Evolutionary conservation across 208 protist genomes (phyloP).

Genomic region (Leishmania mexicana): DNA sequence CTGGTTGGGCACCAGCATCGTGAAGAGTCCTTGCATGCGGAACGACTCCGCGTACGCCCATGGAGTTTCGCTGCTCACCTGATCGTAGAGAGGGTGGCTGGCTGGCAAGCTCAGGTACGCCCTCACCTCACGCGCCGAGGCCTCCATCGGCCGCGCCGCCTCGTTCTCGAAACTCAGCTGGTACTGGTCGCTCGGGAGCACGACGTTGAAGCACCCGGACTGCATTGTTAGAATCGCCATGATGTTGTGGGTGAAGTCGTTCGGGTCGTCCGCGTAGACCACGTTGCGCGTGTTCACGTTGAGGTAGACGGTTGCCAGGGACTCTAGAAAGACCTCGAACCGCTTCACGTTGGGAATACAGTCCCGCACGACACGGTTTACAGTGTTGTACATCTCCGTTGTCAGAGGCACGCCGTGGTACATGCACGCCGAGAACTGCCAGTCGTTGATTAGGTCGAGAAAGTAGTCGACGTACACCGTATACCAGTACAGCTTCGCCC

Average conservation of each 20-base stretch:
- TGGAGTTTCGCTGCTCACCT: constrained; percentile 42
- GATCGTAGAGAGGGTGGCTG: constrained; percentile 66
- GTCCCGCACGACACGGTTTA: constrained; percentile 61
- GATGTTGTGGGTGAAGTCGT: constrained; percentile 65
- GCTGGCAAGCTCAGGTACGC: constrained; percentile 59
- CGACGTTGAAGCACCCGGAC: constrained; percentile 58
- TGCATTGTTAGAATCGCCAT: constrained; percentile 65
- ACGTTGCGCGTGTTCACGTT: constrained; percentile 86
- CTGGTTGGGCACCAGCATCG: constrained; percentile 72
- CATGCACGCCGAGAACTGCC: constrained; percentile 80
- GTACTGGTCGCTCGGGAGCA: constrained; percentile 79
- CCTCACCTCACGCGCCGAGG: constrained; percentile 47
- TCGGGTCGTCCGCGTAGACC: constrained; percentile 77
- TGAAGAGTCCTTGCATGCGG: constrained; percentile 61
- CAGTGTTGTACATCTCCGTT: constrained; percentile 82
- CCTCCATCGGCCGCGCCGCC: constrained; percentile 68
- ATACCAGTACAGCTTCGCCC: constrained; percentile 73
- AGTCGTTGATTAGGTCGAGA: constrained; percentile 84
- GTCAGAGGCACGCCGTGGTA: constrained; percentile 81
- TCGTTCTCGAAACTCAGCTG: constrained; percentile 82
- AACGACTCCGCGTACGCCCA: constrained; percentile 53
- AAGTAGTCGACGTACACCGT: constrained; percentile 85
- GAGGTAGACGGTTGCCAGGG: constrained; percentile 43
- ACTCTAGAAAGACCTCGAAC: constrained; percentile 74
- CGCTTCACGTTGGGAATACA: constrained; percentile 85